Percentiles rank a stretch among this genome's conserved stretches.
Conservation (phyloP, 306 rosid genomes). For the Prunus dulcis region DNA sequence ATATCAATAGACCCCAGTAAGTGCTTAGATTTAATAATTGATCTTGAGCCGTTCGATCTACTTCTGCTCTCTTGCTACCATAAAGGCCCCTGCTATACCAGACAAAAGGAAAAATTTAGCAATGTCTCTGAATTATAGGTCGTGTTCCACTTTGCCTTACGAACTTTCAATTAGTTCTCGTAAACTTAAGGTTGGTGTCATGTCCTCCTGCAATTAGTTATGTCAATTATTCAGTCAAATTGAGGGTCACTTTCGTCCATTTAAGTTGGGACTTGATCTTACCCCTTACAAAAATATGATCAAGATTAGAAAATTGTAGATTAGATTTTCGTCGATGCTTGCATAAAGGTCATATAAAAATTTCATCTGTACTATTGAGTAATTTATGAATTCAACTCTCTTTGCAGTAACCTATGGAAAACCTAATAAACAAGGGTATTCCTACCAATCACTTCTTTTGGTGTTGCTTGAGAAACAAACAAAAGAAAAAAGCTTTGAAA, state of each 20-base stretch:
- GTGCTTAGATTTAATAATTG: not conserved
- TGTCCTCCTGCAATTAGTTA: too few relatives aligned
- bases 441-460: not conserved
- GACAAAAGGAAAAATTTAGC: not conserved
- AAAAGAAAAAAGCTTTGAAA: constrained; percentile 1
- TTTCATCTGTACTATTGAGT: not conserved
- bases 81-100: not conserved
- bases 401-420: not conserved
- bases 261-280: too few relatives aligned
- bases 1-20: not conserved
- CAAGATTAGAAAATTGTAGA: not conserved
- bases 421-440: constrained; percentile 6
- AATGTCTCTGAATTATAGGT: too few relatives aligned
- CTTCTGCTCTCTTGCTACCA: not conserved
- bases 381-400: not conserved
- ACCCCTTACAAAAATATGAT: not conserved
- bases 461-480: constrained; percentile 24
- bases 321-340: constrained; percentile 17
- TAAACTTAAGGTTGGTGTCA: too few relatives aligned
- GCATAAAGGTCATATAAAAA: not conserved
- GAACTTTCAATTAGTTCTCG: too few relatives aligned
- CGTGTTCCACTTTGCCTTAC: too few relatives aligned
- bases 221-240: too few relatives aligned
- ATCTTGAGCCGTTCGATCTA: not conserved
- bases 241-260: too few relatives aligned